These are phyloP conservation scores for Phytophthora pluvialis DNA, from an alignment of 352 stramenopile species.

Conservation along the genomic window DNA sequence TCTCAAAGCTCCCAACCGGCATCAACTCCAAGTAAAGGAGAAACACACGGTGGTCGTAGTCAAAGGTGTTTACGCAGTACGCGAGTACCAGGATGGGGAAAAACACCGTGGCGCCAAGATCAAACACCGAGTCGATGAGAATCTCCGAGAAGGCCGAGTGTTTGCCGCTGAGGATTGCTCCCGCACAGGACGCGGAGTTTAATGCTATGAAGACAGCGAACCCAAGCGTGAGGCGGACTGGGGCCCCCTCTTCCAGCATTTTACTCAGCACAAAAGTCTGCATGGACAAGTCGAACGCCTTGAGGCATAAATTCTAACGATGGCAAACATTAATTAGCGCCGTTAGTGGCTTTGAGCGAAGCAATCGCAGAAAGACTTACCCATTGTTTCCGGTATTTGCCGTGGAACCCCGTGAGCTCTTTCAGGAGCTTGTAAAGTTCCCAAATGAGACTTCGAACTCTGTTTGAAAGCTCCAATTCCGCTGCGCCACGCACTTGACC, in stretches of 20 bases:
- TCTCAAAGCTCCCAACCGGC: slow-evolving; percentile 40
- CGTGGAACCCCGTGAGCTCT: slow-evolving; percentile 28
- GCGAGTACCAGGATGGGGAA: slow-evolving; percentile 34
- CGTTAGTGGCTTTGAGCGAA: not conserved
- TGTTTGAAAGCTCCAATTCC: not conserved
- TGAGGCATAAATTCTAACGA: slow-evolving; percentile 37
- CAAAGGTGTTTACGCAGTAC: slow-evolving; percentile 33
- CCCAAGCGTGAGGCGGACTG: slow-evolving; percentile 10
- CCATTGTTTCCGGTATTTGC: slow-evolving; percentile 42
- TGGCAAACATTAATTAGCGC: not conserved
- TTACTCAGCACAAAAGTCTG: slow-evolving; percentile 26
- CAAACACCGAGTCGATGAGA: slow-evolving; percentile 44
- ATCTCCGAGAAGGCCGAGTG: slow-evolving; percentile 35
- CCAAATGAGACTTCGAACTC: slow-evolving; percentile 9
- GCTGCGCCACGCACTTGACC: too few relatives aligned
- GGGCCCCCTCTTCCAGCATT: slow-evolving; percentile 33
- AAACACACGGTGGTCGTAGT: slow-evolving; percentile 36
- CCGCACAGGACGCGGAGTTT: slow-evolving; percentile 24
- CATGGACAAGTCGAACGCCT: slow-evolving; percentile 35
- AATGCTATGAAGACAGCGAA: slow-evolving; percentile 23
- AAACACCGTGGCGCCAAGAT: slow-evolving; percentile 38
- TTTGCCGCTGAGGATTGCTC: slow-evolving; percentile 7
- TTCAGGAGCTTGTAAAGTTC: slow-evolving; percentile 16
- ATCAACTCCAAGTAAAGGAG: slow-evolving; percentile 37
- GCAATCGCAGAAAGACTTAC: slow-evolving; percentile 6